These are phyloP conservation scores for Asterionellopsis glacialis DNA, from an alignment of 108 stramenopile species.

Conservation along the genomic window DNA sequence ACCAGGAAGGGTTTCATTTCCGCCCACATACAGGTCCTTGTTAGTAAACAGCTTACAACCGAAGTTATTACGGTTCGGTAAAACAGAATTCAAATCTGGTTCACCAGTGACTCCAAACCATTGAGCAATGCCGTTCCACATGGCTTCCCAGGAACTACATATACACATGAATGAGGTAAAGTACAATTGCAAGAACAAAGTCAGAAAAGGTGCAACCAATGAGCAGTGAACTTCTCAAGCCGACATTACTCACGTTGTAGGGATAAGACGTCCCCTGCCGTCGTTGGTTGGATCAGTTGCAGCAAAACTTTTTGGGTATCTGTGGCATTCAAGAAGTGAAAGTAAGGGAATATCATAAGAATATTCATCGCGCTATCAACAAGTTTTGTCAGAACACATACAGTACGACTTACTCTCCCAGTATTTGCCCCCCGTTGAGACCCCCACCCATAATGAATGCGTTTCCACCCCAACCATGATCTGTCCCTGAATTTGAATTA, in stretches of 20 bases:
- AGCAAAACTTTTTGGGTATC: conserved; percentile 47
- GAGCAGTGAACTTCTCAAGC: no score
- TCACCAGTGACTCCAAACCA: conserved; percentile 34
- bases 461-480: conserved; percentile 67
- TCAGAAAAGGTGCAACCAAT: no score
- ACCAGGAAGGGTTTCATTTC: no score
- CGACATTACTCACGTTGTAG: conserved; percentile 22
- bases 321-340: no score
- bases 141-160: conserved; percentile 27
- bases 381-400: no score
- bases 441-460: conserved; percentile 49
- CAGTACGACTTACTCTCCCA: conserved; percentile 14
- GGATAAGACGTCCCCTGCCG: conserved; percentile 40
- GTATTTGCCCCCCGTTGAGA: conserved; percentile 47
- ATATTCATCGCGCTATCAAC: no score
- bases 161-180: no score
- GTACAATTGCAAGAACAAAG: no score
- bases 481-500: conserved; percentile 3
- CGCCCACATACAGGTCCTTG: no score
- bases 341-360: no score
- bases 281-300: conserved; percentile 8
- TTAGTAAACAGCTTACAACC: no score
- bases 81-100: conserved; percentile 17
- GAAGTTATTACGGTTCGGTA: conserved; percentile 31
- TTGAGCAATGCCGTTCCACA: conserved; percentile 44